Base-by-base conservation (phyloP, 257 asterid species). In the Marsdenia floribunda region DNA sequence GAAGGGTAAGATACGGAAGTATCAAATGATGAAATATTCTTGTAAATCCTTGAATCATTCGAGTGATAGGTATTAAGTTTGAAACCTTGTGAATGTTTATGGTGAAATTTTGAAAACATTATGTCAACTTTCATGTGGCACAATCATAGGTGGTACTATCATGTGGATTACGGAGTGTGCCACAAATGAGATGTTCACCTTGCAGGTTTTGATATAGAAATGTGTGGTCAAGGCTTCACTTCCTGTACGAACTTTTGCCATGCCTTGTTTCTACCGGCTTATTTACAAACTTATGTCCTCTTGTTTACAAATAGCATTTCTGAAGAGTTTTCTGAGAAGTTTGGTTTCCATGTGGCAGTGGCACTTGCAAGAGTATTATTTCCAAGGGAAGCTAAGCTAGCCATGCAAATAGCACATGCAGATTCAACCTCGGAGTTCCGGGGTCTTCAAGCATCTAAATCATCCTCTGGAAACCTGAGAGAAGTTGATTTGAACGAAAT, bases 351-450 rank as follows among this genome's bases (percentile, higher is more conserved):
- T 58, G 64, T 80, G 60, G 76, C 83, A 93, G 98, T 93, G 83
- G 97, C 97, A 68, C 84, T 93, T 89, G 98, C 98, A n/a, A 86
- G 96, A 53, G 73, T 87, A 44, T 73, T 90, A 73, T 93, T 87
- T 76, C 98, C 98, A 14, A 76, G 64, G 33, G 93, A 93, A 88
- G 98, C 98, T 22, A 86, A 75, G 55, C 50, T 93, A 74, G 98
- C 98, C 12, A 93, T 91, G 98, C 89, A 89, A 79, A 80, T 81
- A 80, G 96, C 97, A 67, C 81, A 86, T 66, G 97, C 93, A 9
- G 93, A 87, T 73, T 80, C 87, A 22, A 93, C 98, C 16, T 76
- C 69, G 42, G 93, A 89, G 83, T 93, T 91, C 74, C 75, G 84
- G 15, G 97, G 97, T 16, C 87, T 93, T 57, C 77, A 92, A 37